phyloP scores from a whole-genome alignment of 345 rosid genomes.

The Brassica carinata region DNA sequence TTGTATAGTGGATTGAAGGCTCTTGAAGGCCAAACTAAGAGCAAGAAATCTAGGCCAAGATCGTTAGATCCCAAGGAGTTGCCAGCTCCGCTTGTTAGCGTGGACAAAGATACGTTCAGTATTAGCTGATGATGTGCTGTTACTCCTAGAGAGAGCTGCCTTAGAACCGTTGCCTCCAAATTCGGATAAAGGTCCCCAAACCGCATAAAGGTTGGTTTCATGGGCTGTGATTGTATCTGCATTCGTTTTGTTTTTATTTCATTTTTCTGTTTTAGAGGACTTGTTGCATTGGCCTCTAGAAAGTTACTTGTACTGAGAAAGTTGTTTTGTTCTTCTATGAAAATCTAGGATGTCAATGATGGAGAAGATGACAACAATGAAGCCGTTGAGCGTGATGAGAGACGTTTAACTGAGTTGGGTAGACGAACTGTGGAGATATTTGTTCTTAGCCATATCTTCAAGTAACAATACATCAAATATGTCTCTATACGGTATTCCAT shows the following conservation, averaged over 20 bases:
- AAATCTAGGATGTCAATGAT: constrained; percentile 73
- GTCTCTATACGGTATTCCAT: too few species aligned
- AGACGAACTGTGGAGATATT: too few species aligned
- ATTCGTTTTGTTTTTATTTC: background rate
- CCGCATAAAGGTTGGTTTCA: constrained; percentile 75
- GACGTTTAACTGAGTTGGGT: too few species aligned
- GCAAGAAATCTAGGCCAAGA: constrained; percentile 63
- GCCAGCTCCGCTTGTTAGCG: constrained; percentile 75
- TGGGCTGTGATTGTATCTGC: background rate
- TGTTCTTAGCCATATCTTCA: too few species aligned
- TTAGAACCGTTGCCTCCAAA: constrained; percentile 88
- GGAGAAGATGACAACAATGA: constrained; percentile 85
- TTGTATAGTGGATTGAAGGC: constrained; percentile 96
- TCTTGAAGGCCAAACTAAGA: constrained; percentile 84
- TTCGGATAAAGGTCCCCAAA: constrained; percentile 89
- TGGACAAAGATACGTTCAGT: constrained; percentile 84
- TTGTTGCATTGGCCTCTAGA: constrained; percentile 2
- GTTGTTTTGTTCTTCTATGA: background rate
- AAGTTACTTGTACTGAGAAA: too few species aligned
- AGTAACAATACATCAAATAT: too few species aligned
- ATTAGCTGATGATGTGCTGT: constrained; percentile 87
- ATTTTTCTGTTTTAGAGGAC: background rate
- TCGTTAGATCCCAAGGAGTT: constrained; percentile 66
- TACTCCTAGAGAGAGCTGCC: constrained; percentile 81
- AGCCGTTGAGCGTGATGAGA: constrained; percentile 73